Conservation (phyloP, 495 filamentous ascomycete species). For the Xylaria palmicola region DNA sequence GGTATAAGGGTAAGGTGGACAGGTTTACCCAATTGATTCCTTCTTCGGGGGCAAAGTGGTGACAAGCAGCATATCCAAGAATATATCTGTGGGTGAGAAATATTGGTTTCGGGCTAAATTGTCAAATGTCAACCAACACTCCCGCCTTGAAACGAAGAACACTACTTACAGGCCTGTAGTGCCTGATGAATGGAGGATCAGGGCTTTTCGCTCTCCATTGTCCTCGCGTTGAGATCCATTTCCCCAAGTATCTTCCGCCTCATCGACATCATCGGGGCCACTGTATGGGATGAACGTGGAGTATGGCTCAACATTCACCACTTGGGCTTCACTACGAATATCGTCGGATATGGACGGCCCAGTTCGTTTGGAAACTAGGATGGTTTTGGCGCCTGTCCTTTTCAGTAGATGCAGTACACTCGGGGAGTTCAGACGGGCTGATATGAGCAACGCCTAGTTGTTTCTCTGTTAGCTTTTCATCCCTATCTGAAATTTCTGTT, state of each 20-base stretch:
- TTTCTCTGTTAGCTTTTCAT: not conserved
- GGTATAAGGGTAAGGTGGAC: conserved; percentile 45
- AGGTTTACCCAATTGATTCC: conserved; percentile 33
- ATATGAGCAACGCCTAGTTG: conserved; percentile 27
- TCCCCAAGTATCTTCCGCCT: not conserved
- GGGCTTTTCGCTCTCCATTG: conserved; percentile 21
- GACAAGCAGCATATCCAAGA: conserved; percentile 36
- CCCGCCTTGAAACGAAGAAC: not conserved
- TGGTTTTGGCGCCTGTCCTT: conserved; percentile 12
- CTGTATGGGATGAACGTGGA: not conserved
- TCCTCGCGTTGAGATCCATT: not conserved
- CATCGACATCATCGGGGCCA: not conserved
- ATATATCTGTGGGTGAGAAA: conserved; percentile 42
- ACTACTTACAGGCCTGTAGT: conserved; percentile 41
- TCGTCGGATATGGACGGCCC: not conserved
- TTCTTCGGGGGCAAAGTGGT: conserved; percentile 31
- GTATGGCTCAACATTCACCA: not conserved
- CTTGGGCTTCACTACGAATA: not conserved
- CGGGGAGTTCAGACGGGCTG: conserved; percentile 29
- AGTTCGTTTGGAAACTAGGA: not conserved
- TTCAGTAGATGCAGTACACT: conserved; percentile 29
- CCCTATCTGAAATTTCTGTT: too few species aligned
- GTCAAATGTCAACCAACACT: not conserved
- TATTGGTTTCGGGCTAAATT: conserved; percentile 41
- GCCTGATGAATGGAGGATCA: conserved; percentile 50